A percentile compares a stretch with the other conserved stretches of the same genome.
Evolutionary conservation across 2,329 filamentous ascomycete genomes (phyloP).

Genomic region (Cryphonectria nitschkei): DNA sequence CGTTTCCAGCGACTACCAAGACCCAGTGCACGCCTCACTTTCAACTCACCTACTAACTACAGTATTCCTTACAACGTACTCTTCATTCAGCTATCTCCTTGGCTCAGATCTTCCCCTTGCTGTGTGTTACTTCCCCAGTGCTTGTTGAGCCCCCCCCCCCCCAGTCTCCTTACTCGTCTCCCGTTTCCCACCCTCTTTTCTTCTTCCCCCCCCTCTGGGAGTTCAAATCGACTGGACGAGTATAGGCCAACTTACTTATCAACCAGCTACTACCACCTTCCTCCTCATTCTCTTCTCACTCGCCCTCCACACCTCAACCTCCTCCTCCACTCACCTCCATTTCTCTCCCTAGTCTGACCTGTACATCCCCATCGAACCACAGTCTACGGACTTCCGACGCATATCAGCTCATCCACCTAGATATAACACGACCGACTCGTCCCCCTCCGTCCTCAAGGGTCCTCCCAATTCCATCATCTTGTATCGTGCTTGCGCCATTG

Average conservation of each 20-base stretch:
- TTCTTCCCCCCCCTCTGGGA: neutral
- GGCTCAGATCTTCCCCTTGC: neutral
- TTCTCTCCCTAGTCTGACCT: neutral
- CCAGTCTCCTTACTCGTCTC: neutral
- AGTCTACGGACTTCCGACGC: conserved; percentile 5
- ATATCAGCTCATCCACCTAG: conserved; percentile 10
- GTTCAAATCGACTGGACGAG: neutral
- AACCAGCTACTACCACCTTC: conserved; percentile 16
- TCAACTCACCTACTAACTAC: neutral
- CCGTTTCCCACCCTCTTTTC: neutral
- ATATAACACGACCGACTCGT: conserved; percentile 7
- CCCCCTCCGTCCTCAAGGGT: neutral
- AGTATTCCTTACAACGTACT: neutral
- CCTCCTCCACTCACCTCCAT: conserved; percentile 15
- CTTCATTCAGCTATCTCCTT: neutral
- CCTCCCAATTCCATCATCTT: conserved; percentile 13
- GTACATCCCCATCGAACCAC: conserved; percentile 16
- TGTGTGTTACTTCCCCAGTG: conserved; percentile 9
- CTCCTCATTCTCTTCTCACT: neutral
- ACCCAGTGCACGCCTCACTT: neutral
- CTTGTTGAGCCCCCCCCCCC: conserved; percentile 7
- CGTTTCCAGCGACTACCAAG: neutral
- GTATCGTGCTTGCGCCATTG: conserved; percentile 7
- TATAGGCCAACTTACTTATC: neutral
- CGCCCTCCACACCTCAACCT: neutral